Evolutionary conservation across 1,139 yeast genomes (phyloP).

Genomic region (Pichia sp.): DNA sequence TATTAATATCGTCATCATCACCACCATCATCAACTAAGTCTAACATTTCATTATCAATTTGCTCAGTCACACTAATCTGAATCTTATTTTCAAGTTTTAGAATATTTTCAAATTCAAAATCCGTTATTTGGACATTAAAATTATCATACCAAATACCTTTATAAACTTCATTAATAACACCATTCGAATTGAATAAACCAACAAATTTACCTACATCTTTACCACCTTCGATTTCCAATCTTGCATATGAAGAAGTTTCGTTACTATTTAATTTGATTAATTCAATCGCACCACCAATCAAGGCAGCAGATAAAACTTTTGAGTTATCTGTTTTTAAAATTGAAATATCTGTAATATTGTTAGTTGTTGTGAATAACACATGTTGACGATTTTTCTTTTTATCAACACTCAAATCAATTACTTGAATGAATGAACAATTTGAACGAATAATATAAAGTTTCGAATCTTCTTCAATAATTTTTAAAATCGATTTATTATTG

Average conservation of each 20-base stretch:
- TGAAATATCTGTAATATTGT: constrained; percentile 7
- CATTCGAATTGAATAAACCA: constrained; percentile 16
- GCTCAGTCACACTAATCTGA: constrained; percentile 12
- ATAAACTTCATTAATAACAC: constrained; percentile 17
- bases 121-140: constrained; percentile 26
- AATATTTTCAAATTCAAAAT: constrained; percentile 21
- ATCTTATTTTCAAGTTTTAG: constrained; percentile 10
- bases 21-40: constrained; percentile 13
- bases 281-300: constrained; percentile 32
- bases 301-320: constrained; percentile 28
- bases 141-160: constrained; percentile 37
- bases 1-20: constrained; percentile 17
- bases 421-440: constrained; percentile 4
- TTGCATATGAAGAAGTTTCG: background rate
- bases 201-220: constrained; percentile 19
- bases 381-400: background rate
- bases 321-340: constrained; percentile 3
- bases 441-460: constrained; percentile 4
- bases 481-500: background rate
- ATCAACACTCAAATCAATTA: constrained; percentile 2
- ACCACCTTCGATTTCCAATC: constrained; percentile 15
- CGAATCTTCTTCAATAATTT: constrained; percentile 5
- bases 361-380: background rate
- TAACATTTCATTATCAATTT: constrained; percentile 8
- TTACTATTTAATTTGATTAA: constrained; percentile 21